A percentile compares a stretch with the other conserved stretches of the same genome.
These are phyloP conservation scores for Candida sanyaensis DNA, from an alignment of 1,139 yeast genomes.

Conservation along the genomic window DNA sequence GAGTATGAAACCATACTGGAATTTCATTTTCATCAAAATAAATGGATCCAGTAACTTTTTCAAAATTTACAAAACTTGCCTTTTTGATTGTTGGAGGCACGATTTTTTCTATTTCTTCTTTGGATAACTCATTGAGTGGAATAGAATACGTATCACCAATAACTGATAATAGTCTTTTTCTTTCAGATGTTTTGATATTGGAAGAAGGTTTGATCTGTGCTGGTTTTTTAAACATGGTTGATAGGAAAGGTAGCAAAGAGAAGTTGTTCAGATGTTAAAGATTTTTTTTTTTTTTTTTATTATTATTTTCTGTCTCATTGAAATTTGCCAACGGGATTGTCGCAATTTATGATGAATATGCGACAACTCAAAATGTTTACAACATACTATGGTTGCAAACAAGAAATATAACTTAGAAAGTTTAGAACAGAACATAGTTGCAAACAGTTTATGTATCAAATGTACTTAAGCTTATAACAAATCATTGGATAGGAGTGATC, in stretches of 20 bases:
- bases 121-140: slow-evolving; percentile 44
- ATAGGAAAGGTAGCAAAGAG: background rate
- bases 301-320: too few relatives aligned
- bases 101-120: slow-evolving; percentile 48
- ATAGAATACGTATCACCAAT: slow-evolving; percentile 50
- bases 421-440: too few relatives aligned
- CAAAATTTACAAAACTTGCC: slow-evolving; percentile 61
- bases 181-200: slow-evolving; percentile 79
- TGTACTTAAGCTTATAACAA: too few relatives aligned
- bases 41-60: slow-evolving; percentile 59
- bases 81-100: slow-evolving; percentile 66
- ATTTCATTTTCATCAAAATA: slow-evolving; percentile 63
- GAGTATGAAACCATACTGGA: slow-evolving; percentile 72
- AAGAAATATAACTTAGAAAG: background rate
- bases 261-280: background rate
- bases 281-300: background rate
- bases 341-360: too few relatives aligned
- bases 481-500: too few relatives aligned
- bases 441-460: too few relatives aligned
- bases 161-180: slow-evolving; percentile 57
- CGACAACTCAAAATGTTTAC: too few relatives aligned
- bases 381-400: too few relatives aligned
- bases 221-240: slow-evolving; percentile 61
- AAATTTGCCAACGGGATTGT: background rate
- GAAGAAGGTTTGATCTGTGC: slow-evolving; percentile 73